phyloP scores from a whole-genome alignment of 2,329 filamentous ascomycete genomes.

The Fusarium floridanum region DNA sequence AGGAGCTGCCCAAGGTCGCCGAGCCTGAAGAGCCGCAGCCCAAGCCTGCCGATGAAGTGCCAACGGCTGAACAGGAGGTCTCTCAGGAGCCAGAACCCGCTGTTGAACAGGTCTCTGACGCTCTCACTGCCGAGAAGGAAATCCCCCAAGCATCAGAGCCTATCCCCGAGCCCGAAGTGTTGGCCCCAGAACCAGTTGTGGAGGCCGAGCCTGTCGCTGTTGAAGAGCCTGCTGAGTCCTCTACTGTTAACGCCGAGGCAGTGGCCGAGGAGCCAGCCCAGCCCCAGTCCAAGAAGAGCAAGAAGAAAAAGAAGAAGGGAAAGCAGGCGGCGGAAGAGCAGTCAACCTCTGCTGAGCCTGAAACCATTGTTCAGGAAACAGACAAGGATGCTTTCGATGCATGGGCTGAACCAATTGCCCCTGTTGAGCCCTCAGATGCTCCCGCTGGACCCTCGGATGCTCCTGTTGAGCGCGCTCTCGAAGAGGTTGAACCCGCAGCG shows the following conservation, averaged over 20 bases:
- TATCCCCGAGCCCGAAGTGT: conserved; percentile 9
- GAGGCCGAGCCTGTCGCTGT: background rate
- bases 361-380: conserved; percentile 10
- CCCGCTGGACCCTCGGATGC: background rate
- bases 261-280: conserved; percentile 7
- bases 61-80: background rate
- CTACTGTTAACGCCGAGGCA: conserved; percentile 1
- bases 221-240: conserved; percentile 31
- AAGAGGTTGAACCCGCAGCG: background rate
- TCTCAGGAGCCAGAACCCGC: background rate
- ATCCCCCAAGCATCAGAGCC: background rate
- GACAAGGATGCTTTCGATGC: conserved; percentile 35
- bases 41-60: conserved; percentile 1
- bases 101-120: conserved; percentile 5
- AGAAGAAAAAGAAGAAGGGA: conserved; percentile 46
- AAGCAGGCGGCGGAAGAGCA: conserved; percentile 29
- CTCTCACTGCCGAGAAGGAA: background rate
- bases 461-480: background rate
- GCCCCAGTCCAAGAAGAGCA: conserved; percentile 35
- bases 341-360: background rate
- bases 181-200: conserved; percentile 5
- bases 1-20: background rate
- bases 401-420: conserved; percentile 23
- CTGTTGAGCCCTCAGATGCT: background rate
- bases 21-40: conserved; percentile 4